Base-by-base conservation (phyloP, 129 eudicot genomes). In the Lactuca saligna region DNA sequence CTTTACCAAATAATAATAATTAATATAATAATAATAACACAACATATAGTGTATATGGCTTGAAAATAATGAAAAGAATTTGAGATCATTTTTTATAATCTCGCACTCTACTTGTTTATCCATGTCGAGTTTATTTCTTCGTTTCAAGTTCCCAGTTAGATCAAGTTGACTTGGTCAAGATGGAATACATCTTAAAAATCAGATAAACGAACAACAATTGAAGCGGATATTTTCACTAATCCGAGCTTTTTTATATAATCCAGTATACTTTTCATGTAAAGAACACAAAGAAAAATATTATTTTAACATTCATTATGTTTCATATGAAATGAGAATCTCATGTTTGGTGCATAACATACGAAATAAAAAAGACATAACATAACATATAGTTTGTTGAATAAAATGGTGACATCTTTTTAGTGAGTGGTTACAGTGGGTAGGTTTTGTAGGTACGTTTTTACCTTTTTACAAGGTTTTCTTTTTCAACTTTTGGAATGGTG, bases 371-470 rank as follows among this genome's bases (percentile, higher is more conserved):
- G 80, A 75, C 79, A 66, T 57, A 50, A 75, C 79, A 66, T 57
- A 50, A 68, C 75, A 75, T 75, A 37, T 34, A 17, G 15, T 48
- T n/a, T 51, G 17, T 29, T 71, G 75, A 71, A 14, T 46, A 63
- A 54, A 41, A 37, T 60, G 58, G 69, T 76, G 58, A 68, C 80
- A 75, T 68, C 75, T 61, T 68, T 76, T 68, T 68, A 69, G 75
- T 76, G 69, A 68, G 80, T 76, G 65, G 80, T 76, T 68, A 61
- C 53, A 51, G 80, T 75, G 69, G 79, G 78, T 65, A 74, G 72
- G 74, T 49, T 37, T 59, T 68, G 69, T 38, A 20, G 69, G 75
- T 75, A 75, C 80, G 66, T 58, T 38, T 76, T 75, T 60, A 59
- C 68, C 68, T 64, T 75, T 66, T 67, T 49, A 58, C 79, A 75